These are phyloP conservation scores for Globisporangium heterothallicum DNA, from an alignment of 352 stramenopile genomes.

Conservation along the genomic window DNA sequence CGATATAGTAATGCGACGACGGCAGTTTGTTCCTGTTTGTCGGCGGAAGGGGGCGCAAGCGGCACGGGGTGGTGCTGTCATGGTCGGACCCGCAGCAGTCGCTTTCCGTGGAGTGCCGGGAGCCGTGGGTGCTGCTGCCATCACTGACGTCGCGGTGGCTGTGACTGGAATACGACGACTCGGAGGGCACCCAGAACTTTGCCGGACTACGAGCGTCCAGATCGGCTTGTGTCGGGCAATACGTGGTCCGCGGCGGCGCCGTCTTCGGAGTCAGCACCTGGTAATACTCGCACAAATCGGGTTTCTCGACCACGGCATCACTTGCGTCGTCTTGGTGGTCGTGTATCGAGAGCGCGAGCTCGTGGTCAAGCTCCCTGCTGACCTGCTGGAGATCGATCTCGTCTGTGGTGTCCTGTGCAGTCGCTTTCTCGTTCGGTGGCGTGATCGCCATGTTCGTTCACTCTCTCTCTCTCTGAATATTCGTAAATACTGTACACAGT, in stretches of 20 bases:
- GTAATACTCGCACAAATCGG: conserved; percentile 8
- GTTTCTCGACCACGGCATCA: neutral
- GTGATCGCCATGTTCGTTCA: no score
- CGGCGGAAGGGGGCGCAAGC: neutral
- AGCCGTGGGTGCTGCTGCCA: conserved; percentile 14
- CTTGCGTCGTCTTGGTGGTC: neutral
- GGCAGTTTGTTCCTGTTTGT: conserved; percentile 15
- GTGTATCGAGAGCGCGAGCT: neutral
- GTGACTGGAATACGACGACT: conserved; percentile 14
- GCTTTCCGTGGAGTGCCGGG: conserved; percentile 16
- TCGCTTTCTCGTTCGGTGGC: no score
- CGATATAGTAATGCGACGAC: conserved; percentile 68
- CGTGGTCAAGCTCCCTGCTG: neutral
- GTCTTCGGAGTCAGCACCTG: conserved; percentile 11
- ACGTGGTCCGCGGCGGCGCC: neutral
- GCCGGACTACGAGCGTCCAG: no score
- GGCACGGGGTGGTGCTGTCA: neutral
- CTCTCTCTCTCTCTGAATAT: no score
- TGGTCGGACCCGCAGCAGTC: conserved; percentile 8
- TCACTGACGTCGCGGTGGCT: conserved; percentile 17
- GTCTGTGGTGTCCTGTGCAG: no score
- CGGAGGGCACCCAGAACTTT: conserved; percentile 13
- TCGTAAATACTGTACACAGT: no score
- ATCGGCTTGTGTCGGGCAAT: neutral
- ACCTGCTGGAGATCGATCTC: no score